These are phyloP conservation scores for Boletus tomentosulus DNA, from an alignment of 768 basidiomycete genomes.

Conservation along the genomic window DNA sequence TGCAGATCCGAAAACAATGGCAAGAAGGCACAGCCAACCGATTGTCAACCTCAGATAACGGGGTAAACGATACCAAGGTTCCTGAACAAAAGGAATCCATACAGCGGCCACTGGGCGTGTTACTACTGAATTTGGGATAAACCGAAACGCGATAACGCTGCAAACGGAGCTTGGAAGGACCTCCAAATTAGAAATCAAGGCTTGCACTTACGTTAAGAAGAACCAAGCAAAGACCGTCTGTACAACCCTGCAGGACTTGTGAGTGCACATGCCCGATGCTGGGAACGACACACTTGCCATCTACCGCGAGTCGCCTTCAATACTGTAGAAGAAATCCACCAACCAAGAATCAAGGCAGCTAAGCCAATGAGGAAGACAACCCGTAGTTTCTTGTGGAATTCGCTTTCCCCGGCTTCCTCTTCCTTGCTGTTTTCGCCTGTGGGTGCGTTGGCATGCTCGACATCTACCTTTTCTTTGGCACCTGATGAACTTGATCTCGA, in stretches of 20 bases:
- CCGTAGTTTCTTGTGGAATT: conserved; percentile 27
- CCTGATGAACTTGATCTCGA: conserved; percentile 13
- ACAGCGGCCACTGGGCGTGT: conserved; percentile 66
- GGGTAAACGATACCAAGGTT: conserved; percentile 64
- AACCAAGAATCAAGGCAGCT: conserved; percentile 65
- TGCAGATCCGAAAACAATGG: conserved; percentile 78
- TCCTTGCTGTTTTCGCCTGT: conserved; percentile 9
- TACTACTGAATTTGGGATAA: conserved; percentile 67
- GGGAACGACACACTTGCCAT: conserved; percentile 45
- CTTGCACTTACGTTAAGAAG: conserved; percentile 58
- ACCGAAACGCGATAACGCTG: conserved; percentile 81
- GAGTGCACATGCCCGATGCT: background rate
- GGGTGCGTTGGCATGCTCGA: conserved; percentile 8
- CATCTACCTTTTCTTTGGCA: conserved; percentile 17
- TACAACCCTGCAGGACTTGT: conserved; percentile 52
- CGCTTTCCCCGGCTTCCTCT: background rate
- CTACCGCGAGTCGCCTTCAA: conserved; percentile 66
- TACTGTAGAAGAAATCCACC: conserved; percentile 81
- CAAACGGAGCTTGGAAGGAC: background rate
- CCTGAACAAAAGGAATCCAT: conserved; percentile 63
- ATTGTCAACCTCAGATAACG: conserved; percentile 51
- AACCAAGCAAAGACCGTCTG: conserved; percentile 83
- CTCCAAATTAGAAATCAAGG: background rate
- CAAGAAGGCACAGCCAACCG: conserved; percentile 77
- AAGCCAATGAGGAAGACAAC: conserved; percentile 48